Evolutionary conservation across 1,139 yeast species (phyloP).

Genomic region (Taphrina wiesneri): DNA sequence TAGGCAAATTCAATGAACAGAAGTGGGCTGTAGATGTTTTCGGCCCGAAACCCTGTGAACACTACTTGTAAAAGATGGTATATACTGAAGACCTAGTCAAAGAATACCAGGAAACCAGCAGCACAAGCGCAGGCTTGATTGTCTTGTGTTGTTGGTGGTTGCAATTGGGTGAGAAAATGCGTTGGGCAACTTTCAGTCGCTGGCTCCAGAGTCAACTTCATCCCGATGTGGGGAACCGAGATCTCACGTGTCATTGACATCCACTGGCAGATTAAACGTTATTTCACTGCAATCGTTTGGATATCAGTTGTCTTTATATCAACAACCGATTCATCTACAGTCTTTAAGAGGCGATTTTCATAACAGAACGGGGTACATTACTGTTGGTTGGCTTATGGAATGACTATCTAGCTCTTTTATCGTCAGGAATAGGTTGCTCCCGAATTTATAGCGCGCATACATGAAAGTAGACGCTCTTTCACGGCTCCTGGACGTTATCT

Average conservation of each 20-base stretch:
- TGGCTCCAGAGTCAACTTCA: not conserved
- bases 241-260: not conserved
- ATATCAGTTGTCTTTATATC: too few species aligned
- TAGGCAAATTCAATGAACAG: not conserved
- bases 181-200: not conserved
- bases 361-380: too few species aligned
- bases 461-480: slow-evolving; percentile 29
- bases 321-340: too few species aligned
- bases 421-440: too few species aligned
- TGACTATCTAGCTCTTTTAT: too few species aligned
- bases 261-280: too few species aligned
- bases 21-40: too few species aligned
- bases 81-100: too few species aligned
- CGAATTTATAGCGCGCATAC: not conserved
- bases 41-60: not conserved
- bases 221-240: not conserved
- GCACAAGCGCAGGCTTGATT: not conserved
- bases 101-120: not conserved
- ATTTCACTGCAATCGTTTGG: too few species aligned
- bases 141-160: not conserved
- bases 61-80: too few species aligned
- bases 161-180: not conserved
- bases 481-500: slow-evolving; percentile 29
- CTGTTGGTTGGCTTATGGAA: too few species aligned
- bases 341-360: too few species aligned